A percentile compares a stretch with the other conserved stretches of the same genome.
These are phyloP conservation scores for Aureobasidium mangrovei DNA, from an alignment of 2,329 filamentous ascomycete species.

Conservation along the genomic window DNA sequence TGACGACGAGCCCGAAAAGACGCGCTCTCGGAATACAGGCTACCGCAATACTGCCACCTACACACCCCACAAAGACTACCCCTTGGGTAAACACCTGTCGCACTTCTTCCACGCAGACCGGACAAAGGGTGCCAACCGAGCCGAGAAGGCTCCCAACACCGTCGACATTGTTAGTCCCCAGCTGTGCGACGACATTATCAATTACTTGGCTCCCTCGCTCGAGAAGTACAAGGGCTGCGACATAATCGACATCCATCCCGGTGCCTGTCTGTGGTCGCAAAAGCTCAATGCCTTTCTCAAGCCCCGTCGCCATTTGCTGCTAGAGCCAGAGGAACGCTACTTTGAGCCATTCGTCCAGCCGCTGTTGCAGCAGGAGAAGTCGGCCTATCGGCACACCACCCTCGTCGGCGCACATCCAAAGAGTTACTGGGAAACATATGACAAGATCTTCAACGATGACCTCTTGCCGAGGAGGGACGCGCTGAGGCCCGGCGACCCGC, in stretches of 20 bases:
- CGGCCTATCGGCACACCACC: constrained; percentile 40
- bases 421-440: constrained; percentile 33
- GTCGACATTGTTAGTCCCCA: constrained; percentile 33
- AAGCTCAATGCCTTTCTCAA: constrained; percentile 66
- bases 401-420: constrained; percentile 19
- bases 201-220: constrained; percentile 61
- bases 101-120: not conserved
- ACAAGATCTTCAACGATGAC: constrained; percentile 40
- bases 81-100: not conserved
- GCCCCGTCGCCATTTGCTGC: constrained; percentile 72
- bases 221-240: constrained; percentile 67
- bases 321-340: constrained; percentile 58
- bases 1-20: not conserved
- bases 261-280: constrained; percentile 66
- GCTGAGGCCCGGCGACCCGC: constrained; percentile 31
- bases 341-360: constrained; percentile 54
- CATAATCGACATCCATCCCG: constrained; percentile 79
- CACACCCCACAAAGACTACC: constrained; percentile 6
- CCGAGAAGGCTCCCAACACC: constrained; percentile 2
- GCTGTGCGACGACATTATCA: constrained; percentile 57
- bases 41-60: not conserved
- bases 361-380: constrained; percentile 31
- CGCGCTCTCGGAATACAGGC: not conserved
- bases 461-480: constrained; percentile 49
- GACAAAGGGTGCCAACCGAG: not conserved